phyloP scores from a whole-genome alignment of 306 rosid genomes.

The Glycyrrhiza uralensis region DNA sequence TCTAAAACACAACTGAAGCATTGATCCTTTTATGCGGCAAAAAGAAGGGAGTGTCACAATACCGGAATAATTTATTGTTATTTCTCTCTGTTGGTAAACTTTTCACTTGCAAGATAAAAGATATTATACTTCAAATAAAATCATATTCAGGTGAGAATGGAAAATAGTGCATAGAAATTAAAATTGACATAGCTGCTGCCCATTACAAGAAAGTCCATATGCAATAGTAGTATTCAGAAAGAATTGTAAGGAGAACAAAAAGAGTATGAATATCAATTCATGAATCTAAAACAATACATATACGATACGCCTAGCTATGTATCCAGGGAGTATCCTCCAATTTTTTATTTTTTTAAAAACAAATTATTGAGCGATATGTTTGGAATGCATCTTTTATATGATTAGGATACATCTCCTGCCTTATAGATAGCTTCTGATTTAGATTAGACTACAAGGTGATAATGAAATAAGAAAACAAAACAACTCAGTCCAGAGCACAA shows the following conservation, averaged over 20 bases:
- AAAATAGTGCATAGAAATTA: neutral
- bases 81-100: neutral
- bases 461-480: neutral
- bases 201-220: neutral
- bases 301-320: too few relatives aligned
- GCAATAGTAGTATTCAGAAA: neutral
- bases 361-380: too few relatives aligned
- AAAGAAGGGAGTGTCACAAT: neutral
- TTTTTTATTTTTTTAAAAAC: too few relatives aligned
- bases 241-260: neutral
- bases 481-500: neutral
- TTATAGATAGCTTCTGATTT: too few relatives aligned
- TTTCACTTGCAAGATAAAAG: neutral
- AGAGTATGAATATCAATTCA: neutral
- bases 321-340: too few relatives aligned
- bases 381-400: too few relatives aligned
- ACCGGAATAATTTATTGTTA: neutral
- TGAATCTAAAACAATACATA: too few relatives aligned
- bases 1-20: neutral
- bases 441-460: neutral
- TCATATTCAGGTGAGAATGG: neutral
- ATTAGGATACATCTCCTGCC: too few relatives aligned
- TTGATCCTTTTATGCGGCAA: neutral
- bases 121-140: neutral
- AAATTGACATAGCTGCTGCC: neutral